These are phyloP conservation scores for Melocanna baccifera DNA, from an alignment of 176 grass and related monocot species.

Conservation along the genomic window DNA sequence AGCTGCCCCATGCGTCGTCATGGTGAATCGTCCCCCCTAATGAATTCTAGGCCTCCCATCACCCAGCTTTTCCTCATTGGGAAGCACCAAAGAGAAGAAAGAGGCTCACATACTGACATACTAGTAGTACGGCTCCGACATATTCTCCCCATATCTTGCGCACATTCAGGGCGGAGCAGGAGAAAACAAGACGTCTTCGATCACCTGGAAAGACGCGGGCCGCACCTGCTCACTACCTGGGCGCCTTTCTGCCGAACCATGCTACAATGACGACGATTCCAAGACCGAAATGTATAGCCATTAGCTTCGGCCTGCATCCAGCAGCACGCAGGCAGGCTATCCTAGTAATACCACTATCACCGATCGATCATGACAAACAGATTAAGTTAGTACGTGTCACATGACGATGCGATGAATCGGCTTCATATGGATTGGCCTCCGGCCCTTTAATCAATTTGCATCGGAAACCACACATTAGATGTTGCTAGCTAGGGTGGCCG, in stretches of 20 bases:
- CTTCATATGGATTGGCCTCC: neutral
- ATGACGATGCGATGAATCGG: neutral
- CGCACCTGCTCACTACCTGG: constrained; percentile 10
- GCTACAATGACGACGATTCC: neutral
- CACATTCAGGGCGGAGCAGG: neutral
- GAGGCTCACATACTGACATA: neutral
- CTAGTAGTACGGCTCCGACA: neutral
- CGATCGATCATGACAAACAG: neutral
- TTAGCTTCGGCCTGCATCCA: neutral
- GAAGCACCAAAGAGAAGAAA: neutral
- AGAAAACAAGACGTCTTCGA: neutral
- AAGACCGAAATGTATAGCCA: neutral
- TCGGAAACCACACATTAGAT: neutral
- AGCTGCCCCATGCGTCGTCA: too few species aligned
- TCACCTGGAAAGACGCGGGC: constrained; percentile 8
- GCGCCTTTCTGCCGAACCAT: constrained; percentile 23
- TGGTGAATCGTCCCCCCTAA: neutral
- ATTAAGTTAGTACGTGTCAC: neutral
- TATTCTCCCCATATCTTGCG: neutral
- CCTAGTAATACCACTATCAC: neutral
- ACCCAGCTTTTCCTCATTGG: constrained; percentile 16
- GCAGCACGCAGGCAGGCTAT: neutral
- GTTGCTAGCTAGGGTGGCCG: neutral
- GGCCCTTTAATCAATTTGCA: neutral
- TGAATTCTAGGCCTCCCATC: neutral